Conservation (phyloP, 1,284 basidiomycete species). For the Vanrija sp. region DNA sequence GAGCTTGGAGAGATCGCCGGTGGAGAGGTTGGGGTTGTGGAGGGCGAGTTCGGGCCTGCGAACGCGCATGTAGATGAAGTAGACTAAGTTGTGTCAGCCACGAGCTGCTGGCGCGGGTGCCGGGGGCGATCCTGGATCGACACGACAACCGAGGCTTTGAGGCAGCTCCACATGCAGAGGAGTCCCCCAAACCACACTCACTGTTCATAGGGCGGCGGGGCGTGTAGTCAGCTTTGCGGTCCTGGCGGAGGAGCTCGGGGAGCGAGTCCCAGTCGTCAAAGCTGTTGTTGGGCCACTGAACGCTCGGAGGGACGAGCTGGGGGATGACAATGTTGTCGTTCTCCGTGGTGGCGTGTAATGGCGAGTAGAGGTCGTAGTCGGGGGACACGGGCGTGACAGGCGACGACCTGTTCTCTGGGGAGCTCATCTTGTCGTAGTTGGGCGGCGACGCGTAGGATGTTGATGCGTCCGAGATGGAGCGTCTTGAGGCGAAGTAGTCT, state of each 20-base stretch:
- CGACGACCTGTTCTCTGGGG: too few species aligned
- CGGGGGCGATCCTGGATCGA: too few species aligned
- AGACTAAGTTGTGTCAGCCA: slow-evolving; percentile 4
- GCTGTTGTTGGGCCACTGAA: slow-evolving; percentile 2
- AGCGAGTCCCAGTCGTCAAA: slow-evolving; percentile 20
- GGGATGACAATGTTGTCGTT: slow-evolving; percentile 10
- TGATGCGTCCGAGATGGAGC: too few species aligned
- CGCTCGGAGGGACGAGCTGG: slow-evolving; percentile 6
- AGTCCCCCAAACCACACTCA: background rate
- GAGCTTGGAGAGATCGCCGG: slow-evolving; percentile 18
- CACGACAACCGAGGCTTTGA: background rate
- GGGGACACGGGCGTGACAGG: background rate
- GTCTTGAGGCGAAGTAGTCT: too few species aligned
- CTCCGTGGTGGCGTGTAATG: slow-evolving; percentile 7
- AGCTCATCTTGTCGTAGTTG: too few species aligned
- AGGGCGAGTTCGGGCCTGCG: slow-evolving; percentile 17
- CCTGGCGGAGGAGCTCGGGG: slow-evolving; percentile 19
- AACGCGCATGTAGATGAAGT: slow-evolving; percentile 21
- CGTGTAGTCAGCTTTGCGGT: slow-evolving; percentile 14
- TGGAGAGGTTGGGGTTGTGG: slow-evolving; percentile 16
- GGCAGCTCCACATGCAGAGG: background rate
- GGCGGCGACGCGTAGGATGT: too few species aligned
- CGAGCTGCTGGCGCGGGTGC: too few species aligned
- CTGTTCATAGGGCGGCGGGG: slow-evolving; percentile 21
- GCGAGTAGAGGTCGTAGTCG: slow-evolving; percentile 10